Evolutionary conservation across 352 stramenopile species (phyloP).

Genomic region (Phytophthora cactorum): DNA sequence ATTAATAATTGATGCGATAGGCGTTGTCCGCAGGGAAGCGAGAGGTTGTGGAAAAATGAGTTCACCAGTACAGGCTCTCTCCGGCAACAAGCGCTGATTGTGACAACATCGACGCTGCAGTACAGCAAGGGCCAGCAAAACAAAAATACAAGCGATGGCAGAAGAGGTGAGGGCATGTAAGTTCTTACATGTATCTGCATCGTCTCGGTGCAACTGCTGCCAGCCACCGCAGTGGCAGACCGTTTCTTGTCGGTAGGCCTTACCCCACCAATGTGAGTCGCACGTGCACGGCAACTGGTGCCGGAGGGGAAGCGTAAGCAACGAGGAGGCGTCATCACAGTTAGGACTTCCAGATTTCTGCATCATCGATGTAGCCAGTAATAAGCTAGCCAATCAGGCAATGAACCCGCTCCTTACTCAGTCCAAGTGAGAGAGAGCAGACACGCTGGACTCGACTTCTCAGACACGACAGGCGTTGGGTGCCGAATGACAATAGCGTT

Average conservation of each 20-base stretch:
- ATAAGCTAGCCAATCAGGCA: constrained; percentile 8
- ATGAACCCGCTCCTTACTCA: background rate
- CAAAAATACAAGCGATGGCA: background rate
- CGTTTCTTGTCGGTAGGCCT: background rate
- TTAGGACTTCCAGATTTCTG: constrained; percentile 1
- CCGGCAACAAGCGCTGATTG: background rate
- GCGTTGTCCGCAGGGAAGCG: background rate
- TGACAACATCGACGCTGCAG: background rate
- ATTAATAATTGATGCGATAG: background rate
- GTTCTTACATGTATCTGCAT: background rate
- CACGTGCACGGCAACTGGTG: background rate
- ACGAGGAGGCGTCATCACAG: constrained; percentile 1
- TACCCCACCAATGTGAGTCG: background rate
- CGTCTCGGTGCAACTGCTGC: too few species aligned
- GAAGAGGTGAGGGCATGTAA: background rate
- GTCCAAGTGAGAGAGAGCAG: background rate
- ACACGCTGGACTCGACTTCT: background rate
- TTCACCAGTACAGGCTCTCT: background rate
- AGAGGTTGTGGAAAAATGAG: background rate
- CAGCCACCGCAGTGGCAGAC: background rate
- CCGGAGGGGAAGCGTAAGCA: constrained; percentile 19
- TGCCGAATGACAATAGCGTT: background rate
- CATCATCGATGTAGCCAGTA: constrained; percentile 7
- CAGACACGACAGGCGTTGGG: background rate
- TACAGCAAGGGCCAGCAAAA: background rate